phyloP scores from a whole-genome alignment of 805 yeast species.

The Candida incommunis region DNA sequence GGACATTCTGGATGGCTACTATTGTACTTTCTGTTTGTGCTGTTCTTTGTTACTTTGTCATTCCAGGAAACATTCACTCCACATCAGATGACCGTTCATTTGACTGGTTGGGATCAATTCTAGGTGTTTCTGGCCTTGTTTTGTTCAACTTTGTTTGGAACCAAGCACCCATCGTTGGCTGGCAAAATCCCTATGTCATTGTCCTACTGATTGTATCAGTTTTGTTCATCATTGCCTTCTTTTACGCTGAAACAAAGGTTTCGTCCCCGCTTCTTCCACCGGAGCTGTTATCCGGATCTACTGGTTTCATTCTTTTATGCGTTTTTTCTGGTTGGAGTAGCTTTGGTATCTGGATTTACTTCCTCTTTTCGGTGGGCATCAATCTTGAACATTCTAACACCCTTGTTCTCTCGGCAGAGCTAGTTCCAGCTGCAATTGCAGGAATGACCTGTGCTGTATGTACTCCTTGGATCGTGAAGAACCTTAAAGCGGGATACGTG shows the following conservation, averaged over 20 bases:
- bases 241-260: conserved; percentile 32
- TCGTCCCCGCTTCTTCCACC: conserved; percentile 41
- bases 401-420: conserved; percentile 32
- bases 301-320: conserved; percentile 34
- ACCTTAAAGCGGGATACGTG: conserved; percentile 34
- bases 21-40: conserved; percentile 26
- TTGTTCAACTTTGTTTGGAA: conserved; percentile 58
- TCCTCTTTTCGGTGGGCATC: conserved; percentile 37
- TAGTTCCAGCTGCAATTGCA: conserved; percentile 31
- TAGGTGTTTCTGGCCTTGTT: conserved; percentile 48
- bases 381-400: conserved; percentile 37
- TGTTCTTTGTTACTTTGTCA: conserved; percentile 20
- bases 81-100: conserved; percentile 13
- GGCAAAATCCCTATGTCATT: conserved; percentile 46
- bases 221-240: conserved; percentile 30
- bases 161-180: conserved; percentile 62
- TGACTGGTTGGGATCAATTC: conserved; percentile 38
- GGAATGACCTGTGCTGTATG: conserved; percentile 43
- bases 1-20: conserved; percentile 39
- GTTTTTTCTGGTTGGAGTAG: conserved; percentile 63
- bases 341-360: conserved; percentile 62
- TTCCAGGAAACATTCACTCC: conserved; percentile 21
- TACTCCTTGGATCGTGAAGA: conserved; percentile 35
- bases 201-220: conserved; percentile 40
- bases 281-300: conserved; percentile 30